Evolutionary conservation across 1,284 basidiomycete genomes (phyloP).

Genomic region (Cerrena zonata): DNA sequence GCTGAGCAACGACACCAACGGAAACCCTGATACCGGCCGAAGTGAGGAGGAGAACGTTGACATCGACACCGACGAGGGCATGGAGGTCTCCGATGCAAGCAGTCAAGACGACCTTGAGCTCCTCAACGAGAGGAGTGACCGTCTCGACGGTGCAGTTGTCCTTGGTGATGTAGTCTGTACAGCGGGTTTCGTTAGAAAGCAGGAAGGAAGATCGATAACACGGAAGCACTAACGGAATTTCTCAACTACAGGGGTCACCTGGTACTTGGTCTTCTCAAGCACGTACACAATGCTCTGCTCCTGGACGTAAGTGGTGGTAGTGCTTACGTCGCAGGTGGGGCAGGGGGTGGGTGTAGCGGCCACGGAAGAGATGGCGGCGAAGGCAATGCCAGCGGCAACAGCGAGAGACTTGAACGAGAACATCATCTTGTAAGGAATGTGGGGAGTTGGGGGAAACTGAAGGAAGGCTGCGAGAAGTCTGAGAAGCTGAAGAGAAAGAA

Average conservation of each 20-base stretch:
- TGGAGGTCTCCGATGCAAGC: slow-evolving; percentile 28
- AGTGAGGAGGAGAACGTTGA: slow-evolving; percentile 27
- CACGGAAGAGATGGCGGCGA: slow-evolving; percentile 23
- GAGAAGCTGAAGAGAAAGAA: slow-evolving; percentile 1
- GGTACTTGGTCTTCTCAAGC: background rate
- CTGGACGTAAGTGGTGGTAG: slow-evolving; percentile 15
- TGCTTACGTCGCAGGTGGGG: background rate
- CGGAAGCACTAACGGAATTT: slow-evolving; percentile 29
- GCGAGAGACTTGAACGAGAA: slow-evolving; percentile 39
- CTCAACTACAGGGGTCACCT: background rate
- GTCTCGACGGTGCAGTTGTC: slow-evolving; percentile 28
- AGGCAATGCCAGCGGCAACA: slow-evolving; percentile 34
- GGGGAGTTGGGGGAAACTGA: slow-evolving; percentile 16
- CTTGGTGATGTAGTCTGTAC: slow-evolving; percentile 26
- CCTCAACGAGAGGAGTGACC: slow-evolving; percentile 24
- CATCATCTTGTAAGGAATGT: slow-evolving; percentile 45
- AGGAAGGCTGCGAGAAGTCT: slow-evolving; percentile 3
- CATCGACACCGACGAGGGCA: slow-evolving; percentile 28
- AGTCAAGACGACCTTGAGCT: slow-evolving; percentile 28
- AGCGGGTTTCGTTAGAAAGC: no score
- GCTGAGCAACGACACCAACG: slow-evolving; percentile 25
- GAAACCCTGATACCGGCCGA: slow-evolving; percentile 25
- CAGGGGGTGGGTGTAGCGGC: slow-evolving; percentile 19
- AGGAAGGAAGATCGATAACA: slow-evolving; percentile 4
- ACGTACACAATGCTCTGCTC: background rate